A percentile compares a stretch with the other conserved stretches of the same genome.
Conservation (phyloP, 495 filamentous ascomycete species). For the Xylaria grammica region DNA sequence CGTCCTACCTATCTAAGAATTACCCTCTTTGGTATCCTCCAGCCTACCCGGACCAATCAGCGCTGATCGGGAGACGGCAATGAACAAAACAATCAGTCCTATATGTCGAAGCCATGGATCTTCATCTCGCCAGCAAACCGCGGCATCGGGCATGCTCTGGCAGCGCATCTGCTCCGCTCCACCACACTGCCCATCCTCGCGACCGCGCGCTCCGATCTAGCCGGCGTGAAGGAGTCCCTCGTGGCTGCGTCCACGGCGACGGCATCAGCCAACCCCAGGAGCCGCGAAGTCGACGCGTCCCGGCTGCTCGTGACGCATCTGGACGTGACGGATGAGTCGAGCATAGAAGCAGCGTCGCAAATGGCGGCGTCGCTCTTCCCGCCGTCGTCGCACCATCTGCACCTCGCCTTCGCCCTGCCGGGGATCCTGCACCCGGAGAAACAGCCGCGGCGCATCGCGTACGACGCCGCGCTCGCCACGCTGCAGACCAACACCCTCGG, state of each 20-base stretch:
- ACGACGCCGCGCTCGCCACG: conserved; percentile 60
- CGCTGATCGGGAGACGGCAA: background rate
- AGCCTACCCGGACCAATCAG: background rate
- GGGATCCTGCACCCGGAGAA: conserved; percentile 80
- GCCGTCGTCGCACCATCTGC: conserved; percentile 57
- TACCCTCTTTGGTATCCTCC: conserved; percentile 9
- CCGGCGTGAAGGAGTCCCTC: conserved; percentile 56
- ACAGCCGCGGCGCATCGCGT: conserved; percentile 65
- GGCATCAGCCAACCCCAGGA: conserved; percentile 18
- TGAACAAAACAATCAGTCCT: background rate
- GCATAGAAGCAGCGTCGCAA: conserved; percentile 50
- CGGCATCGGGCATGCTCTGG: conserved; percentile 75
- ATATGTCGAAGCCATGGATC: conserved; percentile 47
- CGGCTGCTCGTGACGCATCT: conserved; percentile 34
- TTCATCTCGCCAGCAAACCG: conserved; percentile 69
- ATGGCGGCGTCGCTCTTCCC: conserved; percentile 54
- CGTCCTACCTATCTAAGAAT: background rate
- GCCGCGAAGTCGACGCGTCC: conserved; percentile 23
- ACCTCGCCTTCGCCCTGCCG: conserved; percentile 71
- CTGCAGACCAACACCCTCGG: conserved; percentile 75
- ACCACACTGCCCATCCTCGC: conserved; percentile 73
- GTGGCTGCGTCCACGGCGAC: no score
- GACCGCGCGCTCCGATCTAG: conserved; percentile 66
- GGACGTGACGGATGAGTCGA: conserved; percentile 54
- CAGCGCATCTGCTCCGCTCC: conserved; percentile 66